Base-by-base conservation (phyloP, 176 grass and related monocot species). In the Pontederia paniculata region DNA sequence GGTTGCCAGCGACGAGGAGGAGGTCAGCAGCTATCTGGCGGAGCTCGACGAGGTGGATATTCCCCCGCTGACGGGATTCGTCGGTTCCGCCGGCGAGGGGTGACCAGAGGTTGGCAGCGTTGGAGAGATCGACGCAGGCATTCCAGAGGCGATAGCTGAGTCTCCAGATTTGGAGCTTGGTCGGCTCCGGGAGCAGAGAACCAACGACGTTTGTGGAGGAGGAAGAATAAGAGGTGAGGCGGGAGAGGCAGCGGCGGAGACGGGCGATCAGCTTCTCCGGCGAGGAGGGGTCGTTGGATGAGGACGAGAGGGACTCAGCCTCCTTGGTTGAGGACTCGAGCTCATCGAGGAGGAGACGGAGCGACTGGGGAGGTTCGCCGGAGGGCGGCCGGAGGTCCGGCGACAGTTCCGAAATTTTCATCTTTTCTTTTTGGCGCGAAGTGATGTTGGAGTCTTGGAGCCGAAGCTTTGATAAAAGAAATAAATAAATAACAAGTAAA, bases 331-430 rank as follows among this genome's bases (percentile, higher is more conserved):
- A 66, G 65, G 58, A 77, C 69, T 59, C 77, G 62, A 98, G 69
- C 31, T 91, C 83, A 57, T 77, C 68, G 69, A 98, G 44, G 58
- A 84, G 57, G 22, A 44, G 71, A 17, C 57, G 52, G 52, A 80
- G 65, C 55, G 54, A 31, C 41, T 61, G 10, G 9, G 43, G 13
- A 1, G 63, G n/a, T 17, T 74, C 71, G 50, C 42, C 57, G 45
- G 78, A 52, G 37, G 12, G 65, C 60, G 68, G 65, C 52, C 70
- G 75, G 83, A 70, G 80, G 45, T 98, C 93, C 25, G 93, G 86
- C 49, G 83, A 98, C 65, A 98, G 83, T 80, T 98, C 93, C 31
- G 93, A 98, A 54, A 98, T 98, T 80, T 84, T 98, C 93, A 98
- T 97, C 42, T 62, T 12, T 45, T 58, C 21, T 42, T 28, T 37